Conservation (phyloP, 2,329 filamentous ascomycete species). For the Rhinocladiella similis region DNA sequence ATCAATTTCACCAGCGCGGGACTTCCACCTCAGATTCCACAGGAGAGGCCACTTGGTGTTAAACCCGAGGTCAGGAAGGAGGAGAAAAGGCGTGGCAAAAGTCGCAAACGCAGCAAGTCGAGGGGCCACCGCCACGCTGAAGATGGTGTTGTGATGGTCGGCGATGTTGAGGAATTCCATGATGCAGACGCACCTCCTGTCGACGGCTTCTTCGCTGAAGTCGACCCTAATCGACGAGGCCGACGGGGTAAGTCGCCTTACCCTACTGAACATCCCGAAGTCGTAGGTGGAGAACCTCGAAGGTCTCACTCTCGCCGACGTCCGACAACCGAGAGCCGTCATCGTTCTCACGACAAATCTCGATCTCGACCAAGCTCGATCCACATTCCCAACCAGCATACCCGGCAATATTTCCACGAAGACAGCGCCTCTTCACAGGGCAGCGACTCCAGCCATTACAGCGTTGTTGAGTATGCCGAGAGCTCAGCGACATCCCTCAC, state of each 20-base stretch:
- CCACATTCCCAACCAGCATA: conserved; percentile 20
- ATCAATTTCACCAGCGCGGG: conserved; percentile 22
- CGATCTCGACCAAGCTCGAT: conserved; percentile 15
- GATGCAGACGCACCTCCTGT: conserved; percentile 11
- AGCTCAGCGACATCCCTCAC: conserved; percentile 23
- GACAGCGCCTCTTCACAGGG: conserved; percentile 16
- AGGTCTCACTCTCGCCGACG: conserved; percentile 23
- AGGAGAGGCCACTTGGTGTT: conserved; percentile 27
- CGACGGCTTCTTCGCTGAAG: conserved; percentile 10
- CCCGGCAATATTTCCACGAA: conserved; percentile 18
- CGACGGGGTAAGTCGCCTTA: conserved; percentile 20
- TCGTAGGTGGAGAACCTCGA: conserved; percentile 8
- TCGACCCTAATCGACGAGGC: conserved; percentile 12
- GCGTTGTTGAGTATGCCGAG: conserved; percentile 18
- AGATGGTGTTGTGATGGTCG: conserved; percentile 16
- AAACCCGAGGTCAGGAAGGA: conserved; percentile 18
- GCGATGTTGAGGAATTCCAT: conserved; percentile 9
- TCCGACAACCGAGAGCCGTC: conserved; percentile 5
- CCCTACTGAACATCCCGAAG: conserved; percentile 12
- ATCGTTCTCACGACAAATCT: conserved; percentile 13
- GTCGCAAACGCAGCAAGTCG: conserved; percentile 19
- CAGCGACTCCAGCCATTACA: conserved; percentile 23
- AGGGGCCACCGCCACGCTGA: conserved; percentile 7
- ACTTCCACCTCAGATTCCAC: conserved; percentile 26
- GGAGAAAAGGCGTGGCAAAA: conserved; percentile 21